Evolutionary conservation across 164 flowering plant species (phyloP).

Genomic region (Brasenia schreberi): DNA sequence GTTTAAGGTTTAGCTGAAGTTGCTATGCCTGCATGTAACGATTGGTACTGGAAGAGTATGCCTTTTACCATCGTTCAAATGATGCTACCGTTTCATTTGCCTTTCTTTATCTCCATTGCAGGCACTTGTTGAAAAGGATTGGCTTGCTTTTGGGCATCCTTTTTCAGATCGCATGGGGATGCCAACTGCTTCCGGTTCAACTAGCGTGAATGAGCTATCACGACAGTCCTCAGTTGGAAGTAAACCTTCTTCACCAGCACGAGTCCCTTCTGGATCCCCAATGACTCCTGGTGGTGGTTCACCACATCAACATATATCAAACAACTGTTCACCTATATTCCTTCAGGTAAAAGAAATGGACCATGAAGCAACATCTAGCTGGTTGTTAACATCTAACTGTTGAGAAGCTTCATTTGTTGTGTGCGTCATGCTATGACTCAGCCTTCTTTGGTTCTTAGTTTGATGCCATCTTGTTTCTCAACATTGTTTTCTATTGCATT

Average conservation of each 20-base stretch:
- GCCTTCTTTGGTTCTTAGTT: not conserved
- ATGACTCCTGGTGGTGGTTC: conserved; percentile 31
- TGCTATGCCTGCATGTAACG: too few relatives aligned
- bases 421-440: not conserved
- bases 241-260: conserved; percentile 54
- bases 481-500: too few relatives aligned
- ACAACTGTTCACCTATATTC: conserved; percentile 83
- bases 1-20: too few relatives aligned
- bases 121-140: conserved; percentile 98
- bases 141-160: conserved; percentile 99
- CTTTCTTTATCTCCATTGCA: conserved; percentile 15
- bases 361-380: too few relatives aligned
- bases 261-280: conserved; percentile 49
- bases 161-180: conserved; percentile 86
- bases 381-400: too few relatives aligned
- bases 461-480: not conserved
- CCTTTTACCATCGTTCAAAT: too few relatives aligned
- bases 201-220: conserved; percentile 38
- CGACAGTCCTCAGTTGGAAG: conserved; percentile 67
- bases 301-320: conserved; percentile 51
- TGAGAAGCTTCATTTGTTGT: too few relatives aligned
- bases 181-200: conserved; percentile 49
- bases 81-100: not conserved
- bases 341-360: conserved; percentile 48
- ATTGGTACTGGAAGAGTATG: too few relatives aligned